Evolutionary conservation across 371 early-diverging fungal genomes (phyloP).

Genomic region (Mortierella sp.): DNA sequence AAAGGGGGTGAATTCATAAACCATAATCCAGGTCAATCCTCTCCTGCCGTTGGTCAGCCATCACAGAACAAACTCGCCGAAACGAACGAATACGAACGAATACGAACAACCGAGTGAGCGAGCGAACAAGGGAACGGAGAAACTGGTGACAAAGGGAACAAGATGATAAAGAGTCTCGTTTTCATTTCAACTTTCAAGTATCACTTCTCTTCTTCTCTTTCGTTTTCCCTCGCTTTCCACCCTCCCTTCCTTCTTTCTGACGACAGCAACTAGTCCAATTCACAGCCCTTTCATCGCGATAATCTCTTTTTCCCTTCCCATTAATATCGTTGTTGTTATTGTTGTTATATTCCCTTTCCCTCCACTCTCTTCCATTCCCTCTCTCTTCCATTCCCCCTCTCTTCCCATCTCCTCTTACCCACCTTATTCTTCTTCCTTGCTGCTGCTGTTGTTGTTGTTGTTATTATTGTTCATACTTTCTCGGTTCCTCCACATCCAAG

Average conservation of each 20-base stretch:
- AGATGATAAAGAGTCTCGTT: no score
- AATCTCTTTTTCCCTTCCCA: neutral
- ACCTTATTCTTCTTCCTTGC: neutral
- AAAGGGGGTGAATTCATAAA: neutral
- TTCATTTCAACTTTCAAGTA: neutral
- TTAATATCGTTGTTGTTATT: neutral
- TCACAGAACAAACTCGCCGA: slow-evolving; percentile 9
- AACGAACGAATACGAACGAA: slow-evolving; percentile 6
- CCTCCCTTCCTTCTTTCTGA: no score
- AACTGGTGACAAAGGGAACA: neutral
- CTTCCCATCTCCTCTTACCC: neutral
- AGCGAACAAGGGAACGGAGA: neutral
- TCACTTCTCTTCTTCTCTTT: neutral
- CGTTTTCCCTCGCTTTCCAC: no score
- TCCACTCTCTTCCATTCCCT: neutral
- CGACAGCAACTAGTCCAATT: neutral
- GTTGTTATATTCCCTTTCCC: neutral
- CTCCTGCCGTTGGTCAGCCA: slow-evolving; percentile 13
- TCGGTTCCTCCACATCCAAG: slow-evolving; percentile 1
- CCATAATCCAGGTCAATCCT: slow-evolving; percentile 1
- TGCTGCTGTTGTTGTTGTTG: slow-evolving; percentile 5
- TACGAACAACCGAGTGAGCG: neutral
- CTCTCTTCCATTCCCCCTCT: neutral
- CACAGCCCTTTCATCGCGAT: slow-evolving; percentile 1
- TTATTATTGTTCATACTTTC: neutral